These are phyloP conservation scores for Phaeotremella skinneri DNA, from an alignment of 768 basidiomycete genomes.

Conservation along the genomic window DNA sequence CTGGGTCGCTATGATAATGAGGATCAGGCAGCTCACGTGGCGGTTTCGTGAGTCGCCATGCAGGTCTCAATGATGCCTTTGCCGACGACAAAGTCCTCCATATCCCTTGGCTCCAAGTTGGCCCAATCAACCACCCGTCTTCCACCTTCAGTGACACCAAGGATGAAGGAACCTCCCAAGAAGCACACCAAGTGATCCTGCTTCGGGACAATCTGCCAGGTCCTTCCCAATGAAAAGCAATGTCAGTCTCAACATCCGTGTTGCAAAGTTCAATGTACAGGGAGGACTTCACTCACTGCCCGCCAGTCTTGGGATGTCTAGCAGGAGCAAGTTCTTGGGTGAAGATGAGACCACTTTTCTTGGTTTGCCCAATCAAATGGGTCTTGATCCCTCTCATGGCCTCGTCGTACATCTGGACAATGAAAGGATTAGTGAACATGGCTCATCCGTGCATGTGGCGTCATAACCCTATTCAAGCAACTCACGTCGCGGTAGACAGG, in stretches of 20 bases:
- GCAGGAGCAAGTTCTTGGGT: conserved; percentile 79
- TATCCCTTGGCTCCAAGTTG: conserved; percentile 63
- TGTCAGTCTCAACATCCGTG: conserved; percentile 8
- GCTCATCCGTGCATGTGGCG: neutral
- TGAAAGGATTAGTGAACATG: too few relatives aligned
- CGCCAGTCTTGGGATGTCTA: conserved; percentile 34
- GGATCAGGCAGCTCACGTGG: conserved; percentile 62
- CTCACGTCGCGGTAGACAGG: conserved; percentile 70
- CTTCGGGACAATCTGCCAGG: conserved; percentile 75
- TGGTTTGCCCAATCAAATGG: conserved; percentile 67
- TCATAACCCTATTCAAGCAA: neutral
- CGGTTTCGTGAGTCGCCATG: conserved; percentile 66
- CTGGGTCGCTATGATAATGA: too few relatives aligned
- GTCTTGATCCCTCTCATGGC: conserved; percentile 78
- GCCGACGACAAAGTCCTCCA: conserved; percentile 79
- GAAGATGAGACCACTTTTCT: conserved; percentile 63
- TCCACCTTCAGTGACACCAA: conserved; percentile 67
- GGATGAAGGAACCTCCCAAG: conserved; percentile 84
- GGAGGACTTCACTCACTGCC: conserved; percentile 25
- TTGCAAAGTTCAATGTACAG: conserved; percentile 1
- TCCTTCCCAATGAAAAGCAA: conserved; percentile 51
- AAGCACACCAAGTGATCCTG: conserved; percentile 97
- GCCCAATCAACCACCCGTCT: conserved; percentile 50
- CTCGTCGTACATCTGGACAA: conserved; percentile 85
- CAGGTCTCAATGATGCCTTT: conserved; percentile 81